Percentiles rank a stretch among this genome's conserved stretches.
These are phyloP conservation scores for Picocystis salinarum DNA, from an alignment of 139 green algal genomes.

Conservation along the genomic window DNA sequence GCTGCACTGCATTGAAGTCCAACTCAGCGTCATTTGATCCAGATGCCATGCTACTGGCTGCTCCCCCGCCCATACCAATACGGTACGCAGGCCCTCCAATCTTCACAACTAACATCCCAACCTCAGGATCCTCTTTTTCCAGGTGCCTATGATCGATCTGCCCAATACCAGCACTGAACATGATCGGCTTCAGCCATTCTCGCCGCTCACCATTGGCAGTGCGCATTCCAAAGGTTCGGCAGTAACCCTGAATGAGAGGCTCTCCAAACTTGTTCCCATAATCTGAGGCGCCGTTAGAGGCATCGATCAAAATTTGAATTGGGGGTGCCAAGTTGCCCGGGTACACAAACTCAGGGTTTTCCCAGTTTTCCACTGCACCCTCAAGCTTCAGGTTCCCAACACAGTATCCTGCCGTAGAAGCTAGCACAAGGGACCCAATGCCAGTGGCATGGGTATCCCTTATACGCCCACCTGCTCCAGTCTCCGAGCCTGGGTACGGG, in stretches of 20 bases:
- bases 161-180: conserved; percentile 87
- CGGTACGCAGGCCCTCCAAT: conserved; percentile 94
- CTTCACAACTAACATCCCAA: conserved; percentile 96
- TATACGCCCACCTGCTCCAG: conserved; percentile 84
- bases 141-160: conserved; percentile 52
- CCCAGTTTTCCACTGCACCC: conserved; percentile 16
- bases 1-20: conserved; percentile 97
- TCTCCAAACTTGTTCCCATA: conserved; percentile 99
- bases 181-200: conserved; percentile 99
- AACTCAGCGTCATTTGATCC: conserved; percentile 69
- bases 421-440: conserved; percentile 85
- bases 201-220: conserved; percentile 66
- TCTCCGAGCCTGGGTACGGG: conserved; percentile 86
- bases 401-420: conserved; percentile 86
- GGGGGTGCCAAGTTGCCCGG: conserved; percentile 55
- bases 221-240: conserved; percentile 75
- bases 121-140: conserved; percentile 43
- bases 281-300: conserved; percentile 89
- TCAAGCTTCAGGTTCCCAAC: conserved; percentile 78
- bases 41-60: conserved; percentile 37
- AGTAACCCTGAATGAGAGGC: conserved; percentile 86
- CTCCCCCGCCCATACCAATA: conserved; percentile 95
- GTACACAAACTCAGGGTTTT: conserved; percentile 41
- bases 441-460: conserved; percentile 96
- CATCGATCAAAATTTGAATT: conserved; percentile 90